Percentiles rank a stretch among this genome's conserved stretches.
phyloP scores from a whole-genome alignment of 2,329 filamentous ascomycete species.

The Botrytis fragariae region DNA sequence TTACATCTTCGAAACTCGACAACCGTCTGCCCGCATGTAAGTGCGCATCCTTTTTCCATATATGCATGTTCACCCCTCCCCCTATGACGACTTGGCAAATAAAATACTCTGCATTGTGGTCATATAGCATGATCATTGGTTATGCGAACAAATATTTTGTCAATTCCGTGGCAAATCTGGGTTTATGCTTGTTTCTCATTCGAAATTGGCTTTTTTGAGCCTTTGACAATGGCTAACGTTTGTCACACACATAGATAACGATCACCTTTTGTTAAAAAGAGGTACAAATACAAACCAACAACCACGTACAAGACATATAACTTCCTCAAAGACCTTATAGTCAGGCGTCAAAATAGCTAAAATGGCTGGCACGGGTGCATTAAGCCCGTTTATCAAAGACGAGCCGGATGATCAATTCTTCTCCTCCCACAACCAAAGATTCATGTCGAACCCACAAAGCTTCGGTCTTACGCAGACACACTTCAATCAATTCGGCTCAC shows the following conservation, averaged over 20 bases:
- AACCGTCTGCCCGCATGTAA: conserved; percentile 27
- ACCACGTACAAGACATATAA: conserved; percentile 23
- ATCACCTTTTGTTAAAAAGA: conserved; percentile 21
- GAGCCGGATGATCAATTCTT: conserved; percentile 63
- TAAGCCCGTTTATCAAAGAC: conserved; percentile 64
- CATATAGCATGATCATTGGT: conserved; percentile 11
- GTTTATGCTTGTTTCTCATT: conserved; percentile 24
- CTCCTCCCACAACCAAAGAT: conserved; percentile 37
- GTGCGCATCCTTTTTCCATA: conserved; percentile 25
- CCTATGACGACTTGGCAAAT: conserved; percentile 5
- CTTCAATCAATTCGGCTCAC: conserved; percentile 39
- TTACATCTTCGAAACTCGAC: conserved; percentile 19
- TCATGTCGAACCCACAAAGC: conserved; percentile 36
- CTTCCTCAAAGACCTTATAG: conserved; percentile 21
- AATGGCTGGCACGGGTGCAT: conserved; percentile 40
- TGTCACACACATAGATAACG: conserved; percentile 32
- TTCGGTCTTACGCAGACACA: conserved; percentile 48
- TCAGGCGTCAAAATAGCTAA: conserved; percentile 35
- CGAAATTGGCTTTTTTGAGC: conserved; percentile 24
- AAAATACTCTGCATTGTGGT: not conserved
- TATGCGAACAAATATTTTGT: not conserved
- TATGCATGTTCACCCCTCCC: conserved; percentile 13
- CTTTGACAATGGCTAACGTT: conserved; percentile 33
- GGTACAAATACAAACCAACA: conserved; percentile 26
- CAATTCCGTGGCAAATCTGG: not conserved